A percentile compares a stretch with the other conserved stretches of the same genome.
These are phyloP conservation scores for Chalaropsis ovoidea DNA, from an alignment of 2,329 filamentous ascomycete genomes.

Conservation along the genomic window DNA sequence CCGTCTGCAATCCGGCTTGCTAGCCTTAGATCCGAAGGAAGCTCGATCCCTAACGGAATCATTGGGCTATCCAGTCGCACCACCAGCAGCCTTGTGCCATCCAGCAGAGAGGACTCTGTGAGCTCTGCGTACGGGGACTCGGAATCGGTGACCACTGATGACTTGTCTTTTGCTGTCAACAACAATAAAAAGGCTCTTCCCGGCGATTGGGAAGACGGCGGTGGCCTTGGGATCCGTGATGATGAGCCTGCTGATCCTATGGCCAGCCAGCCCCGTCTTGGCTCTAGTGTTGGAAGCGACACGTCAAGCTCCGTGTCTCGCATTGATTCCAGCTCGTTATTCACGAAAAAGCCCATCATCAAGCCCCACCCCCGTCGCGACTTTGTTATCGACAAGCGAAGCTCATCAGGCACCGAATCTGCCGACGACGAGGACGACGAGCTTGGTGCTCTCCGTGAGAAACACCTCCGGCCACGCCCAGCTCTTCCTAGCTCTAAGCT, in stretches of 20 bases:
- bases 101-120: conserved; percentile 80
- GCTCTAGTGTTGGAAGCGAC: conserved; percentile 17
- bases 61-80: conserved; percentile 50
- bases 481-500: conserved; percentile 72
- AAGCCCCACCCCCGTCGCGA: conserved; percentile 26
- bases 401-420: conserved; percentile 50
- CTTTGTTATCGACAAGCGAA: conserved; percentile 51
- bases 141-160: conserved; percentile 67
- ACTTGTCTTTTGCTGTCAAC: conserved; percentile 59
- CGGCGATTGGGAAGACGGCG: conserved; percentile 63
- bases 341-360: conserved; percentile 16
- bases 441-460: conserved; percentile 46
- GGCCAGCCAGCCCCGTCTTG: conserved; percentile 29
- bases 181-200: conserved; percentile 52
- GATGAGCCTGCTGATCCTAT: conserved; percentile 38
- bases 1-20: conserved; percentile 57
- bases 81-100: conserved; percentile 66
- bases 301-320: conserved; percentile 16
- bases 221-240: conserved; percentile 50
- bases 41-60: conserved; percentile 66
- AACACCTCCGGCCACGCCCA: conserved; percentile 45
- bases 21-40: conserved; percentile 59
- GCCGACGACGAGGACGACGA: conserved; percentile 95
- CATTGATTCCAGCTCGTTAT: conserved; percentile 12
- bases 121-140: conserved; percentile 82